Evolutionary conservation across 352 stramenopile genomes (phyloP), one percentile per base, ranked within the genome.

Genomic region (Thraustotheca clavata): DNA sequence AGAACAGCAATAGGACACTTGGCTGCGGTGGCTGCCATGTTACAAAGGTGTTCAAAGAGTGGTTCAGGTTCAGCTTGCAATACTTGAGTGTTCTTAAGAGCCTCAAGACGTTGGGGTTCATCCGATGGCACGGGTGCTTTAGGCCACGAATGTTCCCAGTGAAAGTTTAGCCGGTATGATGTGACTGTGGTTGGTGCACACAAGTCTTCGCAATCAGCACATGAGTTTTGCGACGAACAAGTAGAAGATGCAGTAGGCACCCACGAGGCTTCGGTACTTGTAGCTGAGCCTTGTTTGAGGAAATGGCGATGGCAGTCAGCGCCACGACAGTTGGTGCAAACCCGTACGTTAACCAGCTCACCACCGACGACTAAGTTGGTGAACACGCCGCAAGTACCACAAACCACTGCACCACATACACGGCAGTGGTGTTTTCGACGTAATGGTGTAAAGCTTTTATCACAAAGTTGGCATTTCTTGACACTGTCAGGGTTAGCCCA

Each of bases 121-220:
- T 80, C 74, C 3, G 79, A 48, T 29, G 87, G 80, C 35, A 85
- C 74, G 3, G 84, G 84, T 16, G 84, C 81, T 71, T 91, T 91
- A 1, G 84, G 84, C 84, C 84, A 94, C 46, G 82, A 79, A 59
- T 94, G 80, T 65, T 89, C 82, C 84, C 84, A 94, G 70, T 86
- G 87, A 62, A 91, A 94, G 73, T 94, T 83, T 34, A 94, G 76
- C 69, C 79, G 77, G 71, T 91, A 94, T 49, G 89, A 79, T 2
- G 38, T 27, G 22, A 24, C 26, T 31, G 22, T 40, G 11, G 35
- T 54, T 27, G 57, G 57, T 39, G 46, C 35, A 22, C 57, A 65
- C 14, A 38, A 31, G 57, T 65, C 47, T 22, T 65, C 39, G 29
- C 57, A 65, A 34, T 65, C 57, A 7, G 34, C 34, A 46, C 57